These are phyloP conservation scores for Thozetella sp. DNA, from an alignment of 495 filamentous ascomycete genomes.

Conservation along the genomic window DNA sequence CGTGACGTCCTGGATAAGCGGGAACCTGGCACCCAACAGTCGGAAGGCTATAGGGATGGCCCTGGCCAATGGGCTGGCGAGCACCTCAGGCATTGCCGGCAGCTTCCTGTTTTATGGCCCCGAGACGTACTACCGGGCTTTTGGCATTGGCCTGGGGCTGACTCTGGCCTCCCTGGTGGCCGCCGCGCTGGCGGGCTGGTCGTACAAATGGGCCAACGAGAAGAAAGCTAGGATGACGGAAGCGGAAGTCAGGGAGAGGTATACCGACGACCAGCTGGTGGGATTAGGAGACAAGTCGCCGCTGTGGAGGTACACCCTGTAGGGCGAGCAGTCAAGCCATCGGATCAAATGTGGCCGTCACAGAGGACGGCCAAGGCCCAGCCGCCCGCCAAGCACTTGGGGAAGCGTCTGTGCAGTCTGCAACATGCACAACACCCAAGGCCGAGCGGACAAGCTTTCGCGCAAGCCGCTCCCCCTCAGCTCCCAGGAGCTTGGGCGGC, in stretches of 20 bases:
- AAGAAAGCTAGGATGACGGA: background rate
- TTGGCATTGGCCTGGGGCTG: background rate
- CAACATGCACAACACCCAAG: too few species aligned
- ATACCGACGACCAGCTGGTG: background rate
- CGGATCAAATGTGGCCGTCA: too few species aligned
- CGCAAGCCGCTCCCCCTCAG: background rate
- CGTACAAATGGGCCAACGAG: background rate
- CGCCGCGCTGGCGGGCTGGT: background rate
- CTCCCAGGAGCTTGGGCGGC: background rate
- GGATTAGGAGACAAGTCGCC: background rate
- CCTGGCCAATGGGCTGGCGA: background rate
- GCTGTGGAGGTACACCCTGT: background rate
- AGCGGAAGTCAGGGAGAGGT: background rate
- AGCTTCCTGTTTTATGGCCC: slow-evolving; percentile 1
- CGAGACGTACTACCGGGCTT: background rate
- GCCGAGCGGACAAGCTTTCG: background rate
- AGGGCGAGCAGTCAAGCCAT: background rate
- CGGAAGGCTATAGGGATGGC: background rate
- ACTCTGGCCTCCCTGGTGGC: background rate
- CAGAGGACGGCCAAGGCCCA: too few species aligned
- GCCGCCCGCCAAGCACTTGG: too few species aligned
- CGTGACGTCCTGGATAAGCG: background rate
- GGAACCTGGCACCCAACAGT: background rate
- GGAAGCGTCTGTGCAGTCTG: too few species aligned
- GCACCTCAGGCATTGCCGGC: background rate